Percentiles rank a stretch among this genome's conserved stretches.
phyloP scores from a whole-genome alignment of 495 filamentous ascomycete species.

The Lentithecium fluviatile region DNA sequence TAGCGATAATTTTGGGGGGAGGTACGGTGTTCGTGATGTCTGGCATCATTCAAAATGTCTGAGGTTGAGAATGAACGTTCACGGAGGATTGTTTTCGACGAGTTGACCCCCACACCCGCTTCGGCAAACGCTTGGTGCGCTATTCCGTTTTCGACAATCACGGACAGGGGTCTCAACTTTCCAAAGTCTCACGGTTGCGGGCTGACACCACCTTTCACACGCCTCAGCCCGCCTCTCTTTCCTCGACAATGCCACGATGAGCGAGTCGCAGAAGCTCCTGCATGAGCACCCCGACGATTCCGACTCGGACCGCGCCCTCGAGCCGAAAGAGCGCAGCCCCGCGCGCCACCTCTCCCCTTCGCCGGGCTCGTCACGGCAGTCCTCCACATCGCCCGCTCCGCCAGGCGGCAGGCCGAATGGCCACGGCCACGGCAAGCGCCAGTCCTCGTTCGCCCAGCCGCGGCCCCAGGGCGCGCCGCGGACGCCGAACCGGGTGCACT shows the following conservation, averaged over 20 bases:
- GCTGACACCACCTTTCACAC: too few relatives aligned
- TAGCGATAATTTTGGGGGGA: too few relatives aligned
- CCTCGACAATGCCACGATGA: constrained; percentile 33
- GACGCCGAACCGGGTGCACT: constrained; percentile 83
- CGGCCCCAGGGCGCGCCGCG: constrained; percentile 59
- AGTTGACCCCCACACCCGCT: too few relatives aligned
- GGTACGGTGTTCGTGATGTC: too few relatives aligned
- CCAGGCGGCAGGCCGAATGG: constrained; percentile 15
- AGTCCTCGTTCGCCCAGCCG: constrained; percentile 44
- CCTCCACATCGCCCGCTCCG: constrained; percentile 16
- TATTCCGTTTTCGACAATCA: too few relatives aligned
- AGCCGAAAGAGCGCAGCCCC: neutral
- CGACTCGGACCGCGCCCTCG: constrained; percentile 21
- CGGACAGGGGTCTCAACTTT: too few relatives aligned
- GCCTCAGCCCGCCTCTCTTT: too few relatives aligned
- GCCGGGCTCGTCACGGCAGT: constrained; percentile 9
- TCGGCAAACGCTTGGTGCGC: too few relatives aligned
- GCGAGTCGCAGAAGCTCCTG: constrained; percentile 31
- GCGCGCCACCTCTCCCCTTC: constrained; percentile 12
- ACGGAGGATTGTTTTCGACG: too few relatives aligned
- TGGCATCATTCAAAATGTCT: too few relatives aligned
- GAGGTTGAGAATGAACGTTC: too few relatives aligned
- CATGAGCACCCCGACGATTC: constrained; percentile 21
- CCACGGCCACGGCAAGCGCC: constrained; percentile 27
- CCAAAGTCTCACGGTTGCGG: too few relatives aligned